Conservation (phyloP, 73 alveolate species). For the Urostyla sp. region DNA sequence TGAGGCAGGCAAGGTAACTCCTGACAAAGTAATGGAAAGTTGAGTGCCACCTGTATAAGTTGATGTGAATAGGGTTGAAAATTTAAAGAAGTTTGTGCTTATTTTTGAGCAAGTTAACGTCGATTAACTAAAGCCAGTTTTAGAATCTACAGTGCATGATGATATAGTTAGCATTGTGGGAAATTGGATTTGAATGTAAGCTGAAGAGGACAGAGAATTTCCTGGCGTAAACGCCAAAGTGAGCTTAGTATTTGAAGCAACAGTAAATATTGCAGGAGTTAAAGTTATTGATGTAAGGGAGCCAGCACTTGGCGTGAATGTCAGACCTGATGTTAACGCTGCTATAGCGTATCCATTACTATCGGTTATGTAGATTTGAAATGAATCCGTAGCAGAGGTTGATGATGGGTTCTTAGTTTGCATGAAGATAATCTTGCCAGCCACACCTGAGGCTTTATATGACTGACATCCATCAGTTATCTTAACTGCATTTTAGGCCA, state of each 20-base stretch:
- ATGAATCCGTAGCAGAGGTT: background rate
- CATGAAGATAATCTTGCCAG: conserved; percentile 8
- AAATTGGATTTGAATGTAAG: background rate
- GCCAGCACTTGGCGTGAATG: conserved; percentile 41
- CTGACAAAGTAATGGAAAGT: background rate
- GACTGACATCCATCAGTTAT: conserved; percentile 18
- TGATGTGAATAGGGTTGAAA: background rate
- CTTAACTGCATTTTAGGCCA: background rate
- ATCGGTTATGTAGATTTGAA: conserved; percentile 20
- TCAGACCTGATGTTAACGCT: conserved; percentile 11
- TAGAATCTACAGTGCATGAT: conserved; percentile 1
- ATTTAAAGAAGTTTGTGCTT: background rate
- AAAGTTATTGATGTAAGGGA: background rate
- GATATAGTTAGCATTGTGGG: conserved; percentile 5
- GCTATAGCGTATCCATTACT: conserved; percentile 27
- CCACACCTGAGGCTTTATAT: conserved; percentile 9
- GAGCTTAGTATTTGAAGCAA: background rate
- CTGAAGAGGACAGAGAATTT: background rate
- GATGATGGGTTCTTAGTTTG: conserved; percentile 7
- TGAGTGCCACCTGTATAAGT: background rate
- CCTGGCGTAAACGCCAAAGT: background rate
- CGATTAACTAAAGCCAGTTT: conserved; percentile 1
- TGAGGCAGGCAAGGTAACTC: conserved; percentile 5
- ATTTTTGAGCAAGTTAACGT: conserved; percentile 4
- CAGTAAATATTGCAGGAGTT: background rate